Percentiles rank a stretch among this genome's conserved stretches.
Conservation (phyloP, 2,329 filamentous ascomycete genomes). For the Penicillium corylophilum region DNA sequence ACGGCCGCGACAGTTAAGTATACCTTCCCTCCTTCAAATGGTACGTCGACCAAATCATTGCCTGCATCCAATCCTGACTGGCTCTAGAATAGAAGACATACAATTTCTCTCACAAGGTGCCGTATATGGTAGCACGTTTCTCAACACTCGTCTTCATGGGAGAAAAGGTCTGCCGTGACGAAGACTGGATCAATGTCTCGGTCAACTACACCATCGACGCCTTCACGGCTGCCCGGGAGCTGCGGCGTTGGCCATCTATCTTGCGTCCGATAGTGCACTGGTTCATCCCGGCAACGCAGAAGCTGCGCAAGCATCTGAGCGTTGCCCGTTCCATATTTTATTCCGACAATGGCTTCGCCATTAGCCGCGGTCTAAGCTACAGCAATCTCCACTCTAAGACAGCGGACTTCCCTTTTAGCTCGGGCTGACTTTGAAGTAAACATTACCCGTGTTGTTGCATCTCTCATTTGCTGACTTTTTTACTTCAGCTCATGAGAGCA, state of each 20-base stretch:
- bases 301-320: slow-evolving; percentile 39
- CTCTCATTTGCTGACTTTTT: no score
- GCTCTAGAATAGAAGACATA: slow-evolving; percentile 54
- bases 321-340: slow-evolving; percentile 28
- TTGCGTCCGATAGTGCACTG: slow-evolving; percentile 47
- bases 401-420: no score
- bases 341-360: no score
- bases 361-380: no score
- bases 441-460: no score
- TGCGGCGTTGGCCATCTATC: slow-evolving; percentile 45
- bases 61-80: slow-evolving; percentile 3
- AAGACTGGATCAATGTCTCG: slow-evolving; percentile 28
- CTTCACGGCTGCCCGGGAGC: slow-evolving; percentile 32
- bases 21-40: slow-evolving; percentile 22
- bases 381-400: no score
- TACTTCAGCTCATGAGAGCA: no score
- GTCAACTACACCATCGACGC: slow-evolving; percentile 26
- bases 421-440: no score
- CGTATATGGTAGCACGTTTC: slow-evolving; percentile 54
- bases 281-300: slow-evolving; percentile 44
- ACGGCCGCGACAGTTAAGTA: slow-evolving; percentile 25
- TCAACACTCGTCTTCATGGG: slow-evolving; percentile 44
- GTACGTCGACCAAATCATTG: slow-evolving; percentile 14
- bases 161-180: slow-evolving; percentile 21
- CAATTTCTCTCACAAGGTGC: slow-evolving; percentile 53